Conservation (phyloP, 176 grass and related monocot species). For the Bothriochloa decipiens region DNA sequence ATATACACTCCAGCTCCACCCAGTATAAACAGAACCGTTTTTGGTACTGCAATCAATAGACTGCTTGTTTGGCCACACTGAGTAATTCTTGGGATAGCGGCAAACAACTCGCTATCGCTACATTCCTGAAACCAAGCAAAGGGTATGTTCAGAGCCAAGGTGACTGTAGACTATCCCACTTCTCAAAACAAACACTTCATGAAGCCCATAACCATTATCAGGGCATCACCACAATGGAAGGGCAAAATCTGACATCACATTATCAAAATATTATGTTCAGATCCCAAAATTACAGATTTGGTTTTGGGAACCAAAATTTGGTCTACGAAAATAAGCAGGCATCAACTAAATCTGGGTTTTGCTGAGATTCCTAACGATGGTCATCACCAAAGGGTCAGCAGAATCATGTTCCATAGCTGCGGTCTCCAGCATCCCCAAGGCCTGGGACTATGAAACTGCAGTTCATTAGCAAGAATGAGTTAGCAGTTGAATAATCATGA, state of each 20-base stretch:
- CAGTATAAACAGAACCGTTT: too few relatives aligned
- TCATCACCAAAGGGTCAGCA: not conserved
- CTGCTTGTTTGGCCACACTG: too few relatives aligned
- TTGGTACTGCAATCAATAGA: too few relatives aligned
- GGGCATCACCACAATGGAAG: not conserved
- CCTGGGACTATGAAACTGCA: constrained; percentile 12
- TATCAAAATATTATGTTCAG: not conserved
- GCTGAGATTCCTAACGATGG: not conserved
- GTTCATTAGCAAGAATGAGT: not conserved
- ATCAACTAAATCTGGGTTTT: not conserved
- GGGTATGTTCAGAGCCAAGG: too few relatives aligned
- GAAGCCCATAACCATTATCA: not conserved
- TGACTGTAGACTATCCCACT: not conserved
- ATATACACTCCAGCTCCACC: too few relatives aligned
- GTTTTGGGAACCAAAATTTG: not conserved
- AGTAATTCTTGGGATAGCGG: too few relatives aligned
- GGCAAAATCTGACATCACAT: not conserved
- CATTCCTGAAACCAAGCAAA: not conserved
- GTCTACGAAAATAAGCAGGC: not conserved
- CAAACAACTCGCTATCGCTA: too few relatives aligned
- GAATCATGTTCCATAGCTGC: constrained; percentile 16
- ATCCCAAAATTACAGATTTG: not conserved
- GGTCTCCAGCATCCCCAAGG: constrained; percentile 24
- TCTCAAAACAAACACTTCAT: not conserved
- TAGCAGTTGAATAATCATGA: not conserved